Evolutionary conservation across 75 land plant genomes (phyloP).

Genomic region (Pinus tabuliformis): DNA sequence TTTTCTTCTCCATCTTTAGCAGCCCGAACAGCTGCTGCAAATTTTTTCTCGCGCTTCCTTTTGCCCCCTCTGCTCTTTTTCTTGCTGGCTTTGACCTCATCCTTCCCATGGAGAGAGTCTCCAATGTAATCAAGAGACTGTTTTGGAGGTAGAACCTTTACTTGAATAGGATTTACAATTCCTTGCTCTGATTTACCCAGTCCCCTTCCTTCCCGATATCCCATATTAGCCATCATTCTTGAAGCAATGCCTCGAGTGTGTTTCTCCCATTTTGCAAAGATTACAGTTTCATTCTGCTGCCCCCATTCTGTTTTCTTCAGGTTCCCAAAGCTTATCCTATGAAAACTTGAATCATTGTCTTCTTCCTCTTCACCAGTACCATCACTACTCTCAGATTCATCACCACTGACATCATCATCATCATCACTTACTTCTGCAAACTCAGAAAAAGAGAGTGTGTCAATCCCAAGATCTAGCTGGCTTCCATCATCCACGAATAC

Average conservation of each 20-base stretch:
- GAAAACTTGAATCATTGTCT: constrained; percentile 6
- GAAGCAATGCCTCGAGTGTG: constrained; percentile 98
- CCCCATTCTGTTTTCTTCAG: constrained; percentile 38
- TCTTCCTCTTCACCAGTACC: constrained; percentile 49
- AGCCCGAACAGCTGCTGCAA: constrained; percentile 71
- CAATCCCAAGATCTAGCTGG: constrained; percentile 47
- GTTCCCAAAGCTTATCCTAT: constrained; percentile 53
- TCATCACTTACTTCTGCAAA: constrained; percentile 72
- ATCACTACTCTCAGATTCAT: constrained; percentile 41
- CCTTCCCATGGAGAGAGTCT: constrained; percentile 13
- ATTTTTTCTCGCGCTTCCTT: constrained; percentile 85
- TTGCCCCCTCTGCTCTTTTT: constrained; percentile 90
- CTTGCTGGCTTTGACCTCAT: constrained; percentile 14
- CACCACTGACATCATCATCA: constrained; percentile 32
- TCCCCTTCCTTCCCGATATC: constrained; percentile 95
- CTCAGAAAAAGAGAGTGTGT: constrained; percentile 56
- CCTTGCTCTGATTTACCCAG: constrained; percentile 89
- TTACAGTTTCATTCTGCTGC: constrained; percentile 70
- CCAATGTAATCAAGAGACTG: constrained; percentile 85
- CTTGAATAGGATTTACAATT: constrained; percentile 67
- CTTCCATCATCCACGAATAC: constrained; percentile 82
- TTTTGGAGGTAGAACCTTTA: constrained; percentile 70
- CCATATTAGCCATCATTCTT: constrained; percentile 98
- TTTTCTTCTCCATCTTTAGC: constrained; percentile 61
- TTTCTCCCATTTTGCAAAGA: constrained; percentile 94